Base-by-base conservation (phyloP, 139 green algal genomes). In the Klebsormidium nitens region DNA sequence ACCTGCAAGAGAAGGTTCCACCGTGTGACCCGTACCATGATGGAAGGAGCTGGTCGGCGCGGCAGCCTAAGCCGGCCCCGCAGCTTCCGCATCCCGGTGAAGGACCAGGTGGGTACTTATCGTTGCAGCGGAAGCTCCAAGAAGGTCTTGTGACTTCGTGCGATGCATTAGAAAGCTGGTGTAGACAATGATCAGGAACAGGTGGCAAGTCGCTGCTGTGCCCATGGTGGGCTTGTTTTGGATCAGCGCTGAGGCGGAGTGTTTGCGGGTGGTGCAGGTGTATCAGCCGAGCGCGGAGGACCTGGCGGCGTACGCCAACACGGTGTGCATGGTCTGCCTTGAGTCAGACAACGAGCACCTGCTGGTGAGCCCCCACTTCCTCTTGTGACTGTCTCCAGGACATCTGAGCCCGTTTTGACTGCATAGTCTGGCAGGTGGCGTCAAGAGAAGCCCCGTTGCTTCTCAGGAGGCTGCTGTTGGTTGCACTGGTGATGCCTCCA, bases 281-380 rank as follows among this genome's bases (percentile, higher is more conserved):
- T 71, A 71, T 35, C 3, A 56, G 8, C 63, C 14, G 26, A 60
- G 35, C 65, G 63, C 65, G 49, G 14, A 60, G 46, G 63, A 59
- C 5, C 14, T 2, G 34, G 4, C 60, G 37, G 35, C 60, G 8
- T 76, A 76, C 59, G 29, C 29, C 23, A 14, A 70, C 38, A 39
- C 60, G 36, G n/a, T 36, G 28, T 76, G 68, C 68, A 74, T 38
- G 37, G 47, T 49, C 37, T 76, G 68, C 35, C n/a, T n/a, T n/a
- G n/a, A n/a, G n/a, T n/a, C n/a, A n/a, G n/a, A n/a, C n/a, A n/a
- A n/a, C n/a, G n/a, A n/a, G n/a, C n/a, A n/a, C 36, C 31, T 35
- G 26, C 23, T 38, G 44, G 39, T 17, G 40, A n/a, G 19, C 19
- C 46, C 46, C 19, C 46, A 19, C 19, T 55, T n/a, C 19, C 46